phyloP scores from a whole-genome alignment of 2,329 filamentous ascomycete genomes.

The Talaromyces sp. region DNA sequence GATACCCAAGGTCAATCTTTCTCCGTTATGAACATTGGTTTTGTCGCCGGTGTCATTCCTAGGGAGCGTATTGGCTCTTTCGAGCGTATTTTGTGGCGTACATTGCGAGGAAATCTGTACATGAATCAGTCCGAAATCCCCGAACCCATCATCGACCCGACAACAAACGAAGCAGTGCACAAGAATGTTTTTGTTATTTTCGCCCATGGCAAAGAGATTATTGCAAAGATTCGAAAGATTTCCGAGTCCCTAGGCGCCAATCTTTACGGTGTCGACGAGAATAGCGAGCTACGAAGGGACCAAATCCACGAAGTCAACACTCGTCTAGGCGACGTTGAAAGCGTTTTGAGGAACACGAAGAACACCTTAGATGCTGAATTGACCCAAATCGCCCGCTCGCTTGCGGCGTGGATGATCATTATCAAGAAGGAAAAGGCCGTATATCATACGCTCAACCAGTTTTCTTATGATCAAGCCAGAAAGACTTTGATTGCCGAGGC shows the following conservation, averaged over 20 bases:
- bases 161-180: slow-evolving; percentile 83
- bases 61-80: slow-evolving; percentile 91
- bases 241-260: slow-evolving; percentile 95
- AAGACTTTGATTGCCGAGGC: slow-evolving; percentile 97
- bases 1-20: slow-evolving; percentile 71
- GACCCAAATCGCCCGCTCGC: slow-evolving; percentile 83
- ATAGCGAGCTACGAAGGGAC: slow-evolving; percentile 88
- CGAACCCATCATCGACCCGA: slow-evolving; percentile 84
- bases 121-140: slow-evolving; percentile 99
- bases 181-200: slow-evolving; percentile 99
- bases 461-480: slow-evolving; percentile 91
- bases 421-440: slow-evolving; percentile 98
- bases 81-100: slow-evolving; percentile 96
- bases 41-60: slow-evolving; percentile 92
- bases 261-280: slow-evolving; percentile 95
- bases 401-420: slow-evolving; percentile 96
- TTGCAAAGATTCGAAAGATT: slow-evolving; percentile 98
- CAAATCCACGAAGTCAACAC: slow-evolving; percentile 98
- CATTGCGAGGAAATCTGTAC: slow-evolving; percentile 93
- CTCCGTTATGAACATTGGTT: slow-evolving; percentile 97
- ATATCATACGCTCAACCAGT: slow-evolving; percentile 90
- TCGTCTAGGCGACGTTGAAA: slow-evolving; percentile 82
- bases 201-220: slow-evolving; percentile 94
- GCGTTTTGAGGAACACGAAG: slow-evolving; percentile 92
- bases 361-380: slow-evolving; percentile 89